Evolutionary conservation across 352 stramenopile species (phyloP).

Genomic region (Phytophthora pluvialis): DNA sequence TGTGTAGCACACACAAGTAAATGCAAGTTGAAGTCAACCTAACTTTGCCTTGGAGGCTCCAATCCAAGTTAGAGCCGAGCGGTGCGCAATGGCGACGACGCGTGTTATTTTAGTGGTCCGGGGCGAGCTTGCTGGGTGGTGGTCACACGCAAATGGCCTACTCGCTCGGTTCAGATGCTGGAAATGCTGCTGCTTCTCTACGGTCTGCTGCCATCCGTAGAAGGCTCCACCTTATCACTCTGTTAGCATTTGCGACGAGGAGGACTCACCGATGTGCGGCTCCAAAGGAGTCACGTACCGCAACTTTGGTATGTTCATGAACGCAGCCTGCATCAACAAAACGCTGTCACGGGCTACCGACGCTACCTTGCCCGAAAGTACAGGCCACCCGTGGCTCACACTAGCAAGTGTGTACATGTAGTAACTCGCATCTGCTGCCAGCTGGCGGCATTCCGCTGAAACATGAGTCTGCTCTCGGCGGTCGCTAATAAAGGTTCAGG

Average conservation of each 20-base stretch:
- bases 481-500: background rate
- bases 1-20: too few species aligned
- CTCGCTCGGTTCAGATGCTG: slow-evolving; percentile 3
- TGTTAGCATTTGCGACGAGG: slow-evolving; percentile 10
- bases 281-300: slow-evolving; percentile 41
- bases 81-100: too few species aligned
- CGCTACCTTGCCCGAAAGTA: background rate
- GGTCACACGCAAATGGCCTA: too few species aligned
- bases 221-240: background rate
- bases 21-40: too few species aligned
- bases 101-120: too few species aligned
- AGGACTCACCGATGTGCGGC: slow-evolving; percentile 27
- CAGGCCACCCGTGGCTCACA: too few species aligned
- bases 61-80: too few species aligned
- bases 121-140: too few species aligned
- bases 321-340: slow-evolving; percentile 34
- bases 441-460: too few species aligned
- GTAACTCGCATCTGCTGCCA: too few species aligned
- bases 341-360: slow-evolving; percentile 23
- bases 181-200: slow-evolving; percentile 18
- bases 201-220: slow-evolving; percentile 9
- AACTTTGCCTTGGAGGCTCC: too few species aligned
- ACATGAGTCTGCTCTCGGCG: background rate
- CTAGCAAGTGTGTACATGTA: too few species aligned
- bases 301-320: slow-evolving; percentile 44